Evolutionary conservation across 2,329 filamentous ascomycete genomes (phyloP), one percentile per base, ranked within the genome.

Genomic region (Dactylellina cionopaga): DNA sequence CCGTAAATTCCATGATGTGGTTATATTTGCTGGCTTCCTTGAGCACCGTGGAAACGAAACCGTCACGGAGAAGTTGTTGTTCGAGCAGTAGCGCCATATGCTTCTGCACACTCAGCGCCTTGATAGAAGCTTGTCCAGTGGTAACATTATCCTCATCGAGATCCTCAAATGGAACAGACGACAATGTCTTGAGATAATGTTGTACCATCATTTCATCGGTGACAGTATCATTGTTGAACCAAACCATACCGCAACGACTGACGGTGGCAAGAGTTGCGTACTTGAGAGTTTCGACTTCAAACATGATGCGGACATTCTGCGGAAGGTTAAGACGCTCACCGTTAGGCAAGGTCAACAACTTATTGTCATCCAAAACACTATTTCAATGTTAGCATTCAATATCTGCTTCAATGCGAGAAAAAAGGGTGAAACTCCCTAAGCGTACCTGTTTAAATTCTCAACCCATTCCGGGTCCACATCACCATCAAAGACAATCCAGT

Each of bases 401-500:
- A 43, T 43, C 13, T 10, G 2, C 15, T 24, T 29, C n/a, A 15
- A 25, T 13, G 13, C 11, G 7, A 41, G 6, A 1, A 15, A 10
- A 13, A 17, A 3, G 10, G 35, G 7, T 22, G 29, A 33, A 39
- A n/a, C n/a, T n/a, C n/a, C n/a, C n/a, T n/a, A n/a, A n/a, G n/a
- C 63, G 24, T 66, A 78, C 76, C 76, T 96, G 88, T 99, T 99
- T 85, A 99, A 84, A 80, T 99, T 99, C 80, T 99, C 95, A 76
- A 99, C 95, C 95, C 95, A 99, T 81, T 98, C 96, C 0, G 95
- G 95, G 80, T 99, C 95, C 74, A 99, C 95, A 80, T 99, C 95
- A 74, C 95, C 96, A 80, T 99, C 95, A 78, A 99, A 99, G 3
- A 99, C 91, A 77, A 99, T 98, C 95, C 95, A 99, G 81, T 99